Evolutionary conservation across 805 yeast genomes (phyloP).

Genomic region (Teunomyces pallodes): DNA sequence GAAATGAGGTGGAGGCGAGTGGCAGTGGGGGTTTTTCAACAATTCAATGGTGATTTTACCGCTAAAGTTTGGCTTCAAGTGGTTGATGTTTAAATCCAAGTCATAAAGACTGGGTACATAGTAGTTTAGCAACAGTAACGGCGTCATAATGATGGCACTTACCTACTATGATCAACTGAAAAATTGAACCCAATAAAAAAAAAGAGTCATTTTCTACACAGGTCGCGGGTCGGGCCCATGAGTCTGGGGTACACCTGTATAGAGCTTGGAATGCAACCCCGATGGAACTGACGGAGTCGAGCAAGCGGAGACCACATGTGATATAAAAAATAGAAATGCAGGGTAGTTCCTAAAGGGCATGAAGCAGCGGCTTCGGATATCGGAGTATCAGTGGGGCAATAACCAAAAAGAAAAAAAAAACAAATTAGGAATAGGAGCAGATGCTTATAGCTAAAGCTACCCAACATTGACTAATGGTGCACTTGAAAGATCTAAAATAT

Average conservation of each 20-base stretch:
- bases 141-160: neutral
- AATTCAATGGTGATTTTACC: slow-evolving; percentile 39
- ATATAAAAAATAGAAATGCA: neutral
- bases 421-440: neutral
- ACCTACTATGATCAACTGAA: neutral
- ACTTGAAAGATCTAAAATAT: too few species aligned
- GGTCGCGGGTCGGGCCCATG: neutral
- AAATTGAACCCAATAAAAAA: neutral
- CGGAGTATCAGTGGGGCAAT: neutral
- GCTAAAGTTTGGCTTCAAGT: slow-evolving; percentile 45
- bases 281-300: neutral
- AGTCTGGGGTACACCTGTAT: neutral
- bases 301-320: neutral
- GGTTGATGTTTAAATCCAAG: slow-evolving; percentile 38
- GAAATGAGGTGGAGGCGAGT: slow-evolving; percentile 9
- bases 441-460: neutral
- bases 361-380: neutral
- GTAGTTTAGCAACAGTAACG: slow-evolving; percentile 27
- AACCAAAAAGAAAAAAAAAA: neutral
- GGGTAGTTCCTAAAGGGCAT: neutral
- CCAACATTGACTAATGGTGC: neutral
- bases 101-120: slow-evolving; percentile 40
- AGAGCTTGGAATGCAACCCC: neutral
- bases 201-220: neutral
- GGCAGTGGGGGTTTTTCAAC: slow-evolving; percentile 18